phyloP scores from a whole-genome alignment of 139 green algal genomes.

The Eudorina sp. region DNA sequence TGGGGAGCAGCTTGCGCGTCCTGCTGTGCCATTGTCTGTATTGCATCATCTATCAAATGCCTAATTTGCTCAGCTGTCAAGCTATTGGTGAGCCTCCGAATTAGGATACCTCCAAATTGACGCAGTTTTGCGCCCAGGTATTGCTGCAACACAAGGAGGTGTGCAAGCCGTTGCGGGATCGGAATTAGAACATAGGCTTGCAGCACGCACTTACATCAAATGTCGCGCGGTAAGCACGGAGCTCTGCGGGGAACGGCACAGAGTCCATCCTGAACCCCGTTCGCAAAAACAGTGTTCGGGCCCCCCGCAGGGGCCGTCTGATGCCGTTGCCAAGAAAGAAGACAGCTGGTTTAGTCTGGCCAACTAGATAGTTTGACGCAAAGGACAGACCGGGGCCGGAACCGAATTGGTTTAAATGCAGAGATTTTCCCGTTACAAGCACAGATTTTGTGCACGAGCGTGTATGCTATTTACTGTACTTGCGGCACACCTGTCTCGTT shows the following conservation, averaged over 20 bases:
- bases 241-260: not conserved
- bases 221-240: not conserved
- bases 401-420: too few relatives aligned
- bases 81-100: constrained; percentile 19
- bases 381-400: not conserved
- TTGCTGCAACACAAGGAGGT: constrained; percentile 22
- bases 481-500: too few relatives aligned
- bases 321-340: not conserved
- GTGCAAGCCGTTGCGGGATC: too few relatives aligned
- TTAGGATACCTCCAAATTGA: constrained; percentile 58
- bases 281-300: not conserved
- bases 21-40: constrained; percentile 19
- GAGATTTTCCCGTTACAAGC: too few relatives aligned
- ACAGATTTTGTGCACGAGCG: too few relatives aligned
- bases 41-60: constrained; percentile 48
- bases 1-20: constrained; percentile 42
- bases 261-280: not conserved
- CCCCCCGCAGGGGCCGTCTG: not conserved
- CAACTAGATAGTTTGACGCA: not conserved
- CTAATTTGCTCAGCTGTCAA: constrained; percentile 53
- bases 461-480: too few relatives aligned
- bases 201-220: constrained; percentile 24
- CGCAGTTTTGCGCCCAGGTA: constrained; percentile 62
- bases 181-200: not conserved
- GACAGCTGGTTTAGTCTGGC: not conserved